These are phyloP conservation scores for Poa pratensis DNA, from an alignment of 176 grass and related monocot species.

Conservation along the genomic window DNA sequence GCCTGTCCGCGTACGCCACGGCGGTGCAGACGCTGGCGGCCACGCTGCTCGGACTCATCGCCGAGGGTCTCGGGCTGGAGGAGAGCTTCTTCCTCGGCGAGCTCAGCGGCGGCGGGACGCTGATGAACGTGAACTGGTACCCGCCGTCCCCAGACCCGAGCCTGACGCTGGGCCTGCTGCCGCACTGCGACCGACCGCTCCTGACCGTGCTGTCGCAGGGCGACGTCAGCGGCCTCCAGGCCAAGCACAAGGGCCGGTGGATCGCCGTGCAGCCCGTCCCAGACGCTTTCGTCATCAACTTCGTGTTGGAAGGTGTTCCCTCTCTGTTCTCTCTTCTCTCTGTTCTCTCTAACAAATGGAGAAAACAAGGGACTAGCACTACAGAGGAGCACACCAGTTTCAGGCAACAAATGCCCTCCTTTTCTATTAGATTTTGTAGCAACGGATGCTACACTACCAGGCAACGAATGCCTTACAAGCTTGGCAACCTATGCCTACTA, in stretches of 20 bases:
- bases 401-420: no score
- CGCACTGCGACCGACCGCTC: constrained; percentile 15
- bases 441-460: no score
- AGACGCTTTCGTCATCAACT: constrained; percentile 44
- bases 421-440: no score
- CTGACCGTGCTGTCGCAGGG: constrained; percentile 50
- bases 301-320: no score
- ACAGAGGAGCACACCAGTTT: no score
- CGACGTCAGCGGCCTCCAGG: constrained; percentile 47
- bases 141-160: constrained; percentile 34
- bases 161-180: not conserved
- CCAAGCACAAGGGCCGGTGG: constrained; percentile 44
- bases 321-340: no score
- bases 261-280: constrained; percentile 27
- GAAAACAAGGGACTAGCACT: no score
- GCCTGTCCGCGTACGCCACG: constrained; percentile 17
- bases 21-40: constrained; percentile 9
- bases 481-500: no score
- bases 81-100: constrained; percentile 18
- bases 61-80: constrained; percentile 41
- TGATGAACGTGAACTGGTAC: constrained; percentile 49
- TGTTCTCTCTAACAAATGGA: no score
- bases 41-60: constrained; percentile 19
- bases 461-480: no score
- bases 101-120: constrained; percentile 23